Percentiles rank a stretch among this genome's conserved stretches.
Conservation (phyloP, 1,284 basidiomycete genomes). For the Cutaneotrichosporon sp. region DNA sequence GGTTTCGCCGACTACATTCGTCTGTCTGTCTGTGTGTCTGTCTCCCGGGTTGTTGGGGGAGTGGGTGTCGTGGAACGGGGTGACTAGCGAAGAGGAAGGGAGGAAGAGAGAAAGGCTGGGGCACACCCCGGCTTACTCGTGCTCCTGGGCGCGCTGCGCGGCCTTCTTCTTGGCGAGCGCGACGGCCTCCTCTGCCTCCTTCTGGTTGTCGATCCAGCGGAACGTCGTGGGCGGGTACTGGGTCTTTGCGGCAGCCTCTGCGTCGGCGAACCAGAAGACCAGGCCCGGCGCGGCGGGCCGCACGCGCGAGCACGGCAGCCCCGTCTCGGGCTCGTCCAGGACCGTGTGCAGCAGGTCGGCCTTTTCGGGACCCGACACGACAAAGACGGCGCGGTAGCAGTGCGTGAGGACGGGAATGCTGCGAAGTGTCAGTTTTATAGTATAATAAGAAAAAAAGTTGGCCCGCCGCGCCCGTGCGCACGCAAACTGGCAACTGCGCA, state of each 20-base stretch:
- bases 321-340: conserved; percentile 76
- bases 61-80: too few species aligned
- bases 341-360: conserved; percentile 69
- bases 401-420: conserved; percentile 80
- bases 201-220: conserved; percentile 48
- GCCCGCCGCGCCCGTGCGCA: not conserved
- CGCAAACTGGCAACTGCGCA: not conserved
- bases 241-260: conserved; percentile 58
- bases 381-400: conserved; percentile 81
- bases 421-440: too few species aligned
- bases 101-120: too few species aligned
- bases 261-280: conserved; percentile 86
- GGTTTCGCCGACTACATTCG: too few species aligned
- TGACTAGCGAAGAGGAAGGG: too few species aligned
- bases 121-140: conserved; percentile 1
- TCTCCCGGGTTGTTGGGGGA: too few species aligned
- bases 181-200: conserved; percentile 47
- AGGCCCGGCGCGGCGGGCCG: conserved; percentile 75
- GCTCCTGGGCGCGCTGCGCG: conserved; percentile 23
- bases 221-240: conserved; percentile 44
- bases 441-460: too few species aligned
- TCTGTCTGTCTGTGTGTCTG: not conserved
- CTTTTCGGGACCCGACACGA: conserved; percentile 79
- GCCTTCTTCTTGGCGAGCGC: conserved; percentile 35
- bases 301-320: conserved; percentile 79